phyloP scores from a whole-genome alignment of 345 rosid genomes.

The Jatropha curcas region DNA sequence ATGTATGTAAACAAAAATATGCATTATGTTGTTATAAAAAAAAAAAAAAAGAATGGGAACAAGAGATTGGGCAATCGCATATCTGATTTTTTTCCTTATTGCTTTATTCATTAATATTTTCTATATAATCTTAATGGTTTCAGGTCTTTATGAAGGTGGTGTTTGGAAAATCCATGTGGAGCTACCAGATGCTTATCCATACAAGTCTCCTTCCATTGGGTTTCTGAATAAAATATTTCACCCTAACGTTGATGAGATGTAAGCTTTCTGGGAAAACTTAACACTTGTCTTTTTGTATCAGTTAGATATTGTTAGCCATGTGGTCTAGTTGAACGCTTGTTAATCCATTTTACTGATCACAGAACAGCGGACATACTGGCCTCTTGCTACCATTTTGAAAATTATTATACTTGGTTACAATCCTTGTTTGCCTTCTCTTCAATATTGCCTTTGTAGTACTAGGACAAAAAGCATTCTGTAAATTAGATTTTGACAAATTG shows the following conservation, averaged over 20 bases:
- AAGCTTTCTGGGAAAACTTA: constrained; percentile 14
- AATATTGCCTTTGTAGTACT: not conserved
- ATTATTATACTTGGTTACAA: not conserved
- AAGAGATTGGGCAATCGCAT: not conserved
- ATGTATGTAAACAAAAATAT: not conserved
- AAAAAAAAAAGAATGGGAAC: no score
- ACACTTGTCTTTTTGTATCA: constrained; percentile 1
- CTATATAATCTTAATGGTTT: not conserved
- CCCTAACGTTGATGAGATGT: constrained; percentile 47
- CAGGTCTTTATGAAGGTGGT: constrained; percentile 42
- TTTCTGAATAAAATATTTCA: constrained; percentile 41
- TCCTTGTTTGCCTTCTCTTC: not conserved
- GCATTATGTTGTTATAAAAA: not conserved
- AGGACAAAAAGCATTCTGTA: not conserved
- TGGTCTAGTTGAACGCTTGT: not conserved
- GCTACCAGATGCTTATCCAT: constrained; percentile 43
- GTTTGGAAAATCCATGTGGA: constrained; percentile 43
- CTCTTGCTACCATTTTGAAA: not conserved
- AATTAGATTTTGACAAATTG: not conserved
- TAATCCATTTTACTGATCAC: not conserved
- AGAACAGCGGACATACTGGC: not conserved
- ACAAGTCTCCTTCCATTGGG: constrained; percentile 43
- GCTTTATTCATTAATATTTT: not conserved
- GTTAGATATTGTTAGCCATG: not conserved
- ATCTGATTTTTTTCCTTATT: not conserved